Evolutionary conservation across 2,329 filamentous ascomycete genomes (phyloP).

Genomic region (Rutstroemia sp.): DNA sequence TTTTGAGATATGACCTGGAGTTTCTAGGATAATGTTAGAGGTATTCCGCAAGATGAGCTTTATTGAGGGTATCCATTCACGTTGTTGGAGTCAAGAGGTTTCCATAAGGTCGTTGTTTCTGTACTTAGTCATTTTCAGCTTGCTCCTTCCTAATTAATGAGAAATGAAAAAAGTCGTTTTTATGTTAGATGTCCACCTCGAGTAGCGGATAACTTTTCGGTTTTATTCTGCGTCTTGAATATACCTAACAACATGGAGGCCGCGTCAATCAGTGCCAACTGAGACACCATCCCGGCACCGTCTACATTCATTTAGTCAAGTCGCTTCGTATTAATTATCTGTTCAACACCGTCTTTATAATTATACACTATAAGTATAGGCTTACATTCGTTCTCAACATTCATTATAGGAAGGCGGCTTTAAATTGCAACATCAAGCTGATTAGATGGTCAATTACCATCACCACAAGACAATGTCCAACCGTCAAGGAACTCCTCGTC

Average conservation of each 20-base stretch:
- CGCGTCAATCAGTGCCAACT: conserved; percentile 4
- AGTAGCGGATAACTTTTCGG: background rate
- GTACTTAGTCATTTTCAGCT: conserved; percentile 1
- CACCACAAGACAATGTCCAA: background rate
- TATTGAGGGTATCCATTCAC: background rate
- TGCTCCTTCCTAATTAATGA: conserved; percentile 8
- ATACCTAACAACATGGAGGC: conserved; percentile 2
- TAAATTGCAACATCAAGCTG: background rate
- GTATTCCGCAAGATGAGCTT: background rate
- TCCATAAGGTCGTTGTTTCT: conserved; percentile 3
- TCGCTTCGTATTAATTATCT: background rate
- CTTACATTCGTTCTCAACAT: background rate
- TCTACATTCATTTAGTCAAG: conserved; percentile 3
- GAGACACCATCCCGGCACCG: conserved; percentile 5
- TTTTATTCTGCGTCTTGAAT: background rate
- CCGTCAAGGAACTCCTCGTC: conserved; percentile 3
- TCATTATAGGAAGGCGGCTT: background rate
- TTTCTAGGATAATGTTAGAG: background rate
- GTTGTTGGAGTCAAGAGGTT: background rate
- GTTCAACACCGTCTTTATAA: too few species aligned
- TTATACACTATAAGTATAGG: background rate
- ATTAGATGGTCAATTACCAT: background rate
- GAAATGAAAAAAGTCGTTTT: conserved; percentile 5
- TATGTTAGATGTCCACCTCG: background rate
- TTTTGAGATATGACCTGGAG: background rate